Base-by-base conservation (phyloP, 2,329 filamentous ascomycete species). In the Pezicula carpinea region DNA sequence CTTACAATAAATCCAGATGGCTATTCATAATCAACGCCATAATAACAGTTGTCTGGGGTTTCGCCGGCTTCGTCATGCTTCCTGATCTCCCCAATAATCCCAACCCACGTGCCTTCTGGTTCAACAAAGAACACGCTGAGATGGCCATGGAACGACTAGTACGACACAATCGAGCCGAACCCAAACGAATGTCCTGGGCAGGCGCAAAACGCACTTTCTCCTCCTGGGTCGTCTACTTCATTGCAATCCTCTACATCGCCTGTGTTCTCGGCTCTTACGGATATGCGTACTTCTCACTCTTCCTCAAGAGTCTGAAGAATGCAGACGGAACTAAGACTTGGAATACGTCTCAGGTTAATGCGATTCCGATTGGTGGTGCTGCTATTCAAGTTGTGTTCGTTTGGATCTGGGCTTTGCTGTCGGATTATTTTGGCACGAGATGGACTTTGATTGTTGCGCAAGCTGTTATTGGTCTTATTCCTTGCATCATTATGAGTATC, bases 391-490 rank as follows among this genome's bases (percentile, higher is more conserved):
- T 75, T 2, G 63, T 69, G 0, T 75, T 73, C 46, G 75, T 77
- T 2, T 77, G 74, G 74, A 66, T 75, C 11, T 78, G 75, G 74
- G 74, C 74, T 1, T 66, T 76, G 2, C 55, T 76, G 0, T 78
- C 75, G 0, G 75, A 78, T 57, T 57, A 69, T 7, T 53, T 78
- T 2, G 66, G 67, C 32, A 75, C 73, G 0, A 62, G 75, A 18
- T 78, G 75, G 75, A 69, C 67, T 0, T 61, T 78, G 5, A 72
- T 78, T 23, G 61, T 78, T 6, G 54, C 63, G 2, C 75, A 78
- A 59, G 69, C 64, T 15, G 43, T 69, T 2, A 74, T 78, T 41
- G 73, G 69, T 1, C 59, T 76, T 3, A 61, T 75, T 3, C 69
- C 71, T 2, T 69, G 66, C 45, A 73, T 76, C 23, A 71, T 70